Percentiles rank a stretch among this genome's conserved stretches.
Conservation (phyloP, 2,329 filamentous ascomycete species). For the Fonsecaea multimorphosa region DNA sequence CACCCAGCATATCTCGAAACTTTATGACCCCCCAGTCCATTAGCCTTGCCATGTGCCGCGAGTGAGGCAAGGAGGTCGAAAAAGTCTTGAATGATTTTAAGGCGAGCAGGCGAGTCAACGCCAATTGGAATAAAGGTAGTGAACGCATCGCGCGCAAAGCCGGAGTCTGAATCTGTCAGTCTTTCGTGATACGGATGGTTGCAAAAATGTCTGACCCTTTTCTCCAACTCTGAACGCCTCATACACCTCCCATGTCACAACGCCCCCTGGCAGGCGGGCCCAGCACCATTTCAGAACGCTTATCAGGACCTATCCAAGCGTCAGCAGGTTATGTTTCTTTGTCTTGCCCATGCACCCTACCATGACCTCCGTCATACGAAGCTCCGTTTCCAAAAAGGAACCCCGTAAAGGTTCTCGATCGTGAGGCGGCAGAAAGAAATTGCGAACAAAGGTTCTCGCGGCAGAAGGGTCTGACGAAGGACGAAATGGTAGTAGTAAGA, state of each 20-base stretch:
- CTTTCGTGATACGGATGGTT: constrained; percentile 27
- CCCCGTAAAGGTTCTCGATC: constrained; percentile 68
- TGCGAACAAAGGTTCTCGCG: constrained; percentile 88
- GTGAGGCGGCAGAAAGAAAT: constrained; percentile 79
- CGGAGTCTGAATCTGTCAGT: constrained; percentile 70
- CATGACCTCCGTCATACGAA: constrained; percentile 92
- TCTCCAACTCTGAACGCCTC: constrained; percentile 95
- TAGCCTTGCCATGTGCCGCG: constrained; percentile 89
- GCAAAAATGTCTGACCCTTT: constrained; percentile 65
- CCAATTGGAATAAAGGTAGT: constrained; percentile 95
- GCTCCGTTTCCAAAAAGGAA: constrained; percentile 77
- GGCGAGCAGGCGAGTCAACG: constrained; percentile 82
- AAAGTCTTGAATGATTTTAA: constrained; percentile 92
- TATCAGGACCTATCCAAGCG: constrained; percentile 74
- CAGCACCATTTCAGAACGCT: constrained; percentile 98
- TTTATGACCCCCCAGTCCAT: constrained; percentile 91
- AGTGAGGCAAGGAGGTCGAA: constrained; percentile 92
- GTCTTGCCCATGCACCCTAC: constrained; percentile 56
- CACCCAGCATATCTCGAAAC: constrained; percentile 93
- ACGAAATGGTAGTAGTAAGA: constrained; percentile 91
- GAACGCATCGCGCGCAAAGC: constrained; percentile 90
- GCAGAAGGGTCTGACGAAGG: constrained; percentile 90
- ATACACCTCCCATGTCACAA: constrained; percentile 97
- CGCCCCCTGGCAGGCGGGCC: constrained; percentile 86
- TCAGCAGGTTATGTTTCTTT: constrained; percentile 15